Percentiles rank a stretch among this genome's conserved stretches.
These are phyloP conservation scores for Allium cepa DNA, from an alignment of 106 monocot species.

Conservation along the genomic window DNA sequence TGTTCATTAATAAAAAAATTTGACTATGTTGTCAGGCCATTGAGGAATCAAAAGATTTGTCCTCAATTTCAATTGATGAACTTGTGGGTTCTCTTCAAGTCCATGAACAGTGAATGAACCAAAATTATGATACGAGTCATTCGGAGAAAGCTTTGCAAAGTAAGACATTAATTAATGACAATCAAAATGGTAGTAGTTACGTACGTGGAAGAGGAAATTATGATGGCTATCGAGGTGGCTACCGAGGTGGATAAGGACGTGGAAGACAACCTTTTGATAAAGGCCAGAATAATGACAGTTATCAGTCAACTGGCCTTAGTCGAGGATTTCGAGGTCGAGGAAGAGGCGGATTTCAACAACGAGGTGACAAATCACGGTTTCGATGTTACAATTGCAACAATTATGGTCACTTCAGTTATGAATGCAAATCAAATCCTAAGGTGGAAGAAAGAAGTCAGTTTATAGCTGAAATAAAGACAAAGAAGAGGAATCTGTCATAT, in stretches of 20 bases:
- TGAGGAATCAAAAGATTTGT: slow-evolving; percentile 10
- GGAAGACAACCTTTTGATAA: neutral
- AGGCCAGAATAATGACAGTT: neutral
- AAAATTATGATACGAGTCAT: neutral
- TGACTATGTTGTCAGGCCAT: neutral
- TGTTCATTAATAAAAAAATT: slow-evolving; percentile 1
- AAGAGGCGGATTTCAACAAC: neutral
- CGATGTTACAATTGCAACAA: neutral
- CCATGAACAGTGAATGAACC: slow-evolving; percentile 1
- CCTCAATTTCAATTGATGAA: slow-evolving; percentile 1
- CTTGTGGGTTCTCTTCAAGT: slow-evolving; percentile 4
- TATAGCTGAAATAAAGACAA: too few species aligned
- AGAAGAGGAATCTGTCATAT: too few species aligned
- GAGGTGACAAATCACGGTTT: neutral
- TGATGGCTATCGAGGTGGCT: neutral
- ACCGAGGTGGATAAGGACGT: neutral
- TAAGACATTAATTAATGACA: neutral
- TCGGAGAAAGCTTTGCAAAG: slow-evolving; percentile 2
- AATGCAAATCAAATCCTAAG: neutral
- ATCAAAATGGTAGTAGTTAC: neutral
- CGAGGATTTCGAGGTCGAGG: neutral
- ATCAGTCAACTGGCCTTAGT: neutral
- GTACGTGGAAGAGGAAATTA: neutral
- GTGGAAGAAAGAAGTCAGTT: too few species aligned
- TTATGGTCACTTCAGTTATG: neutral